Percentiles rank a stretch among this genome's conserved stretches.
phyloP scores from a whole-genome alignment of 129 eudicot species.

The Pulicaria dysenterica region DNA sequence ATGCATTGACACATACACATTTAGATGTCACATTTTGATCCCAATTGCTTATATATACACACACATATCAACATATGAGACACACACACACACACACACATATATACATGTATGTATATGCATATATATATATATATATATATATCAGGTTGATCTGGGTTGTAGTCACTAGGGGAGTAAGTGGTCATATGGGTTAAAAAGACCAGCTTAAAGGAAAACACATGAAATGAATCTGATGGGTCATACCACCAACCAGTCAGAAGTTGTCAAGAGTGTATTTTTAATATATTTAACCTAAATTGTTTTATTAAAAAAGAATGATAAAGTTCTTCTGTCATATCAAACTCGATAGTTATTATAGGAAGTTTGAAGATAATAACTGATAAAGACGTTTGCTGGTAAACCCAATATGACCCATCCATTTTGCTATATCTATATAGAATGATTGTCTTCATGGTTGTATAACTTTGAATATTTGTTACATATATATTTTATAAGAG shows the following conservation, averaged over 20 bases:
- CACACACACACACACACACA: too few species aligned
- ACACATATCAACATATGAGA: too few species aligned
- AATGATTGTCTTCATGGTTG: background rate
- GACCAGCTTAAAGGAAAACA: background rate
- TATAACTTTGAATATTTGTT: too few species aligned
- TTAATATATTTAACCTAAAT: background rate
- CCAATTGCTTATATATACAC: background rate
- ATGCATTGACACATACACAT: conserved; percentile 20
- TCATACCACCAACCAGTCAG: background rate
- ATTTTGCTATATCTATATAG: background rate
- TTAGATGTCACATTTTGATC: background rate
- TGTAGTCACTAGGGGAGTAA: background rate
- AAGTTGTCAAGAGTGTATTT: background rate
- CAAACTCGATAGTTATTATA: background rate
- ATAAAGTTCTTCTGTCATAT: background rate
- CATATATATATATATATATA: too few species aligned
- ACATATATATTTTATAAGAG: background rate
- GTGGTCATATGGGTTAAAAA: background rate
- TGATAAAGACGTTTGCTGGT: background rate
- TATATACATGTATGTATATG: too few species aligned
- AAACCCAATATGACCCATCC: background rate
- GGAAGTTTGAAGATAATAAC: background rate
- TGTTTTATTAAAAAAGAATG: too few species aligned
- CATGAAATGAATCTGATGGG: background rate
- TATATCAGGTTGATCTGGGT: background rate